These are phyloP conservation scores for Phytopythium chamaehyphon DNA, from an alignment of 352 stramenopile genomes.

Conservation along the genomic window DNA sequence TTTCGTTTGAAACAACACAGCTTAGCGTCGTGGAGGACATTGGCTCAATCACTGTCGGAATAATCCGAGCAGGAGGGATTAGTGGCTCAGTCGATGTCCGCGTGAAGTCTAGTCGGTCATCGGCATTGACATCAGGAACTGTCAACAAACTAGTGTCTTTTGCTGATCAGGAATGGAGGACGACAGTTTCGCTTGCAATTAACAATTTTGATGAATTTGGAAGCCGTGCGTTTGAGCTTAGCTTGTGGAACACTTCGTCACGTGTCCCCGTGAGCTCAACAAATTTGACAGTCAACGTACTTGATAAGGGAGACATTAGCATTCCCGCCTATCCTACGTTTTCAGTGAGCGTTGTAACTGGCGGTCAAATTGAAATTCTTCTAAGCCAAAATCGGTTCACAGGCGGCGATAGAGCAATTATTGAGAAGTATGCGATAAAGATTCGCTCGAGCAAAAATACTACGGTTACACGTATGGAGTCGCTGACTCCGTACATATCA, in stretches of 20 bases:
- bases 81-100: conserved; percentile 18
- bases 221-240: conserved; percentile 20
- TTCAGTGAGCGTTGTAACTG: conserved; percentile 4
- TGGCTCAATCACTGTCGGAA: conserved; percentile 4
- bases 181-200: conserved; percentile 17
- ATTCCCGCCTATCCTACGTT: conserved; percentile 21
- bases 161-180: conserved; percentile 10
- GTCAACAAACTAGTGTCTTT: conserved; percentile 29
- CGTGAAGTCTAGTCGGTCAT: conserved; percentile 27
- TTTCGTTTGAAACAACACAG: conserved; percentile 17
- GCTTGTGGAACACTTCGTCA: conserved; percentile 20
- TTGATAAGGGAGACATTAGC: conserved; percentile 40
- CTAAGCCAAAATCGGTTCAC: conserved; percentile 19
- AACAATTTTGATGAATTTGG: conserved; percentile 26
- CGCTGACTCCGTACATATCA: neutral
- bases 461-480: neutral
- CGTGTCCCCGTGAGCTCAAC: conserved; percentile 11
- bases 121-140: conserved; percentile 14
- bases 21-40: conserved; percentile 16
- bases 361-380: conserved; percentile 24
- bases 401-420: conserved; percentile 11
- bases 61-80: conserved; percentile 8
- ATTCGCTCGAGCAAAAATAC: neutral
- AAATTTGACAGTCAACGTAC: conserved; percentile 19
- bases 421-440: conserved; percentile 14